These are phyloP conservation scores for Globisporangium nodosum DNA, from an alignment of 352 stramenopile species.

Conservation along the genomic window DNA sequence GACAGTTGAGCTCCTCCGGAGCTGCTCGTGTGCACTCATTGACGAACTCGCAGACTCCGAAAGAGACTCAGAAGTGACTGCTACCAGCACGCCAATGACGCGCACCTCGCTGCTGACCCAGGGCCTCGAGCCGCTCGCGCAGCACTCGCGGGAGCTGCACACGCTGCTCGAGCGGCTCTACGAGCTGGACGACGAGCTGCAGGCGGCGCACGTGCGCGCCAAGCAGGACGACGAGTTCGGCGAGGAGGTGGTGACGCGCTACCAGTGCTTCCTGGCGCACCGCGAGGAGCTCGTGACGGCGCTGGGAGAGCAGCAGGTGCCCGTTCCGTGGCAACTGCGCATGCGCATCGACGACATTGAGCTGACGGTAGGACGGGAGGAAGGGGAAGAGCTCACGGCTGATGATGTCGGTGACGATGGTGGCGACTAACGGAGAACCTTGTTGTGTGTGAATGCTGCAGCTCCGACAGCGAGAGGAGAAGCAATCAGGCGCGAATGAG, in stretches of 20 bases:
- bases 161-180: conserved; percentile 36
- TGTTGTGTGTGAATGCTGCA: conserved; percentile 9
- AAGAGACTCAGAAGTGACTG: no score
- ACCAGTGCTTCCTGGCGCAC: conserved; percentile 44
- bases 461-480: conserved; percentile 42
- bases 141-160: conserved; percentile 22
- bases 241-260: conserved; percentile 55
- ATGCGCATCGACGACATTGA: conserved; percentile 81
- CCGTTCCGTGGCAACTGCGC: conserved; percentile 59
- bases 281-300: conserved; percentile 43
- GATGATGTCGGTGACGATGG: neutral
- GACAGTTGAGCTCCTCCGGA: neutral
- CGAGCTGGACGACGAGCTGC: conserved; percentile 44
- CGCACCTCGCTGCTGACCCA: conserved; percentile 41
- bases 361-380: conserved; percentile 39
- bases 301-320: conserved; percentile 32
- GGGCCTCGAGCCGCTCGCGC: conserved; percentile 28
- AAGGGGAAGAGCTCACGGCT: neutral
- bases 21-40: neutral
- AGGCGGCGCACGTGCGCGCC: conserved; percentile 41
- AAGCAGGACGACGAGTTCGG: conserved; percentile 61
- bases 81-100: neutral
- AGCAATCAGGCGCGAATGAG: conserved; percentile 6
- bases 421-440: neutral
- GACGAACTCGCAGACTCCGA: neutral